Conservation (phyloP, 2,329 filamentous ascomycete species). For the Botrytis pseudocinerea region DNA sequence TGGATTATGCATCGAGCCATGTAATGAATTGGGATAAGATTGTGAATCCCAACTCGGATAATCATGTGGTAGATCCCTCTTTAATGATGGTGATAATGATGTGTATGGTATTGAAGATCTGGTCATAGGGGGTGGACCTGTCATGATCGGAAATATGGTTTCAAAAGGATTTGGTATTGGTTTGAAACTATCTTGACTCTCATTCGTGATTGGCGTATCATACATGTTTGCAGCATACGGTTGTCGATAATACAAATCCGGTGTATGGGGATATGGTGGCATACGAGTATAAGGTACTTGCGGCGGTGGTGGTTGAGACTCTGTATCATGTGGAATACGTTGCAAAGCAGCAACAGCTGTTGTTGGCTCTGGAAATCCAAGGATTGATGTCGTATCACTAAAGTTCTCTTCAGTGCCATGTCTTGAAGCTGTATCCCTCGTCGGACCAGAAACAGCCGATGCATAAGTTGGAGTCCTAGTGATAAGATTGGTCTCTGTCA, state of each 20-base stretch:
- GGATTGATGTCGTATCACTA: conserved; percentile 25
- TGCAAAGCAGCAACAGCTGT: conserved; percentile 16
- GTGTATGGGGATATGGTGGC: conserved; percentile 26
- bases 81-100: conserved; percentile 16
- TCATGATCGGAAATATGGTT: conserved; percentile 32
- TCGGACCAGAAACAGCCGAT: conserved; percentile 32
- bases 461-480: conserved; percentile 40
- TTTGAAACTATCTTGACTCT: conserved; percentile 9
- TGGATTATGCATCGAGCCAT: conserved; percentile 18
- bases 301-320: not conserved
- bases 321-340: conserved; percentile 15
- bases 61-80: conserved; percentile 26
- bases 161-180: conserved; percentile 23
- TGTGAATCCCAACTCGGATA: conserved; percentile 29
- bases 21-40: conserved; percentile 27
- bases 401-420: conserved; percentile 23
- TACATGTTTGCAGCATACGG: conserved; percentile 3
- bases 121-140: conserved; percentile 34
- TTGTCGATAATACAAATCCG: conserved; percentile 19
- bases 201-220: conserved; percentile 12
- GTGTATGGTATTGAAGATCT: conserved; percentile 7
- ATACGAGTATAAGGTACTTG: conserved; percentile 16
- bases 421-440: conserved; percentile 30
- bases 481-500: conserved; percentile 32
- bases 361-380: conserved; percentile 25